Base-by-base conservation (phyloP, 257 asterid genomes). In the Salvia splendens region DNA sequence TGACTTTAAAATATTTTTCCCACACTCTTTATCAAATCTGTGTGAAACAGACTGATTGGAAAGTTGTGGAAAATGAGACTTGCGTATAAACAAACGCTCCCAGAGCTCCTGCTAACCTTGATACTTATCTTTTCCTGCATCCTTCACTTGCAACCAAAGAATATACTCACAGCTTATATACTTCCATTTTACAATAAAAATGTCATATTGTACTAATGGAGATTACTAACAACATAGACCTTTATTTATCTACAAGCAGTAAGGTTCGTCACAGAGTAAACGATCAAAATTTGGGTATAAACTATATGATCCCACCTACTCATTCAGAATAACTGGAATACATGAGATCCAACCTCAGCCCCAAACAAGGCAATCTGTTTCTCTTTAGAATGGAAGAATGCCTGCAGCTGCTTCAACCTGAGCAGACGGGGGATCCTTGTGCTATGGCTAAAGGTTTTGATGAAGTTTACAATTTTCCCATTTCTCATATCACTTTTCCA, bases 191-290 rank as follows among this genome's bases (percentile, higher is more conserved):
- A 24, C 30, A 24, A 24, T 24, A 24, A 24, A 24, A 24, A 24
- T 24, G 30, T 24, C 30, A 24, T 24, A 24, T 24, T 8, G 20
- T 16, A 32, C 11, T 53, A n/a, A 51, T 35, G 11, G 9, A 16
- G 14, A 12, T 36, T 17, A 46, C 60, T 8, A 63, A 38, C 48
- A 54, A 40, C 50, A 48, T 43, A 40, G 51, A 48, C 38, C 41
- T 52, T 50, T 75, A 75, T 69, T 48, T 75, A 75, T 46, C 24
- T 61, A 63, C 79, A 76, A 42, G 67, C 54, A 33, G 41, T 20
- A 38, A 8, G 15, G 79, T 24, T 49, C 65, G 40, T 47, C 58
- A 43, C 46, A 61, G 56, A 53, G 50, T 54, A 54, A 15, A 56
- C 16, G 43, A 68, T 36, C 60, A 69, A 75, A 77, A 52, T 63